Base-by-base conservation (phyloP, 2,329 filamentous ascomycete species). In the Aspergillus sp. region DNA sequence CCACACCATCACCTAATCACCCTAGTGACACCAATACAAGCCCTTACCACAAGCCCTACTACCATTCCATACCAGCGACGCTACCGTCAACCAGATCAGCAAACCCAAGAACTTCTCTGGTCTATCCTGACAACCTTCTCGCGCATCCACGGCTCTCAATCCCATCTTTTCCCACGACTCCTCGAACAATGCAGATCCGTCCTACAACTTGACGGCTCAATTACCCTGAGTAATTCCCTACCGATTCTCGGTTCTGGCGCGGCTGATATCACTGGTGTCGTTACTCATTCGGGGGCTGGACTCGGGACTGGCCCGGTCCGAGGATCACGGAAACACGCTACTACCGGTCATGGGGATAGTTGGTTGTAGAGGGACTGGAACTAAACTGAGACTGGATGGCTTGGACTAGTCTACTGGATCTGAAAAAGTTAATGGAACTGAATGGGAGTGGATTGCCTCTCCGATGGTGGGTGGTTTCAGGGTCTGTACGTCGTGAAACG, bases 121-220 rank as follows among this genome's bases (percentile, higher is more conserved):
- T 65, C 64, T 5, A 65, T 69, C n/a, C 53, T 68, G 10, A 62
- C 59, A 41, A 65, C 62, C 2, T 56, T 68, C 3, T 64, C 62
- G 26, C 62, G 63, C 19, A 69, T 67, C 40, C 63, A 65, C n/a
- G 65, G 65, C 28, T 66, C 65, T 19, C 61, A 62, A 10, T 68
- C 65, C 0, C 65, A 68, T 47, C 57, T 67, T 12, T 65, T 67
- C 36, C 64, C 65, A 0, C 35, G 56, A 3, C 50, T 68, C 1
- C 41, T 68, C 3, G 59, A 65, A 27, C 62, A 60, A 19, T 64
- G 59, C 41, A 61, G 61, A 29, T 53, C 47, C 7, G 54, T 65
- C 3, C 45, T 67, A 1, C 60, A 59, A n/a, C 51, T 67, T 7
- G 62, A 65, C 19, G 59, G 56, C 35, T 55, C 60, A 4, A 51